phyloP scores from a whole-genome alignment of 1,284 basidiomycete species.

The Heliocybe sulcata region DNA sequence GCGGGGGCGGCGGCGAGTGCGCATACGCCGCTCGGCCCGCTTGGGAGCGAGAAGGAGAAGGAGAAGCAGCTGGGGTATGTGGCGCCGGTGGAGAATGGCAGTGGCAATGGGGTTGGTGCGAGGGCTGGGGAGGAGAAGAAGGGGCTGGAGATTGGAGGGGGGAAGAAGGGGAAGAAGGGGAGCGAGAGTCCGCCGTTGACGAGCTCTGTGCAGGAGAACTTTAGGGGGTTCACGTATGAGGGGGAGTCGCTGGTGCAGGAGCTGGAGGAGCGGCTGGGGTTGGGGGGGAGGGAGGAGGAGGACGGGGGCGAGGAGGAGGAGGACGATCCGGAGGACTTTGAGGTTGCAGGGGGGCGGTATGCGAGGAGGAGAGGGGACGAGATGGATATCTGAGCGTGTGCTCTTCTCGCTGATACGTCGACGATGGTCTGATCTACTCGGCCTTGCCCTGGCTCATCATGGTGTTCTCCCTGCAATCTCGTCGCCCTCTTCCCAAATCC shows the following conservation, averaged over 20 bases:
- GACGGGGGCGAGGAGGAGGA: conserved; percentile 43
- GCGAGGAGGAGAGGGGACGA: conserved; percentile 38
- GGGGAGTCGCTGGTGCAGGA: conserved; percentile 58
- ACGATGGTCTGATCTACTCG: too few relatives aligned
- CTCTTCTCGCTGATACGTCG: neutral
- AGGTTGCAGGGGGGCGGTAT: conserved; percentile 54
- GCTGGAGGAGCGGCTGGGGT: conserved; percentile 29
- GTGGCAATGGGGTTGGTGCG: conserved; percentile 4
- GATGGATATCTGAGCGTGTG: conserved; percentile 17
- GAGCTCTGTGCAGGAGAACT: conserved; percentile 90
- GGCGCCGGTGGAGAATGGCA: conserved; percentile 7
- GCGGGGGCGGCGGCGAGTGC: conserved; percentile 16
- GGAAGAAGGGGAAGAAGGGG: conserved; percentile 32
- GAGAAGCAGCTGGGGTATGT: conserved; percentile 38
- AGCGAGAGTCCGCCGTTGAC: conserved; percentile 69
- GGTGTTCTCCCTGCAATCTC: neutral
- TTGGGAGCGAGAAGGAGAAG: conserved; percentile 49
- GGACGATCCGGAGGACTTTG: conserved; percentile 59
- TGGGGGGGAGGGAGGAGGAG: conserved; percentile 28
- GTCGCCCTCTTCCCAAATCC: neutral
- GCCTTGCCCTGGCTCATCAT: too few relatives aligned
- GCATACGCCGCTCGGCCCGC: conserved; percentile 69
- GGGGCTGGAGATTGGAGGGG: conserved; percentile 54
- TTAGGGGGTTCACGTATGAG: conserved; percentile 86
- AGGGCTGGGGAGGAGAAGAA: too few relatives aligned